Percentiles rank a stretch among this genome's conserved stretches.
phyloP scores from a whole-genome alignment of 2,329 filamentous ascomycete genomes.

The Byssoonygena ceratinophila region DNA sequence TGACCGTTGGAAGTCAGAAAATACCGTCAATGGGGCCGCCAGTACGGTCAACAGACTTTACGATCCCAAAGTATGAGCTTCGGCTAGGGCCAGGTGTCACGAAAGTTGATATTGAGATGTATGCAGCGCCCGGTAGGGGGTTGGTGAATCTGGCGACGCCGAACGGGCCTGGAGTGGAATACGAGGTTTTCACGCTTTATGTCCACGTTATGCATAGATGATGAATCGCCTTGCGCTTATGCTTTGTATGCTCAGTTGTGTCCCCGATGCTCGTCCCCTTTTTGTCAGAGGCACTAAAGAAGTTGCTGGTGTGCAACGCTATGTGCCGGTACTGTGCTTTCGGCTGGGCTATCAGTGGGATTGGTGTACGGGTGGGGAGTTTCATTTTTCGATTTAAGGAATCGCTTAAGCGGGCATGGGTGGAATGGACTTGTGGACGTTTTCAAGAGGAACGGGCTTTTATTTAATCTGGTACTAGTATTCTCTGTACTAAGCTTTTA shows the following conservation, averaged over 20 bases:
- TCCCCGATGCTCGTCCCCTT: no score
- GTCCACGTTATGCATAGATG: constrained; percentile 49
- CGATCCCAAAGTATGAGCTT: constrained; percentile 64
- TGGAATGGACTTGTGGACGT: background rate
- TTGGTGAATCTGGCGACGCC: constrained; percentile 46
- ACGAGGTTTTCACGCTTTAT: constrained; percentile 65
- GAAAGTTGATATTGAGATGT: constrained; percentile 64
- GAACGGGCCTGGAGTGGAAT: constrained; percentile 54
- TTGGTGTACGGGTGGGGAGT: background rate
- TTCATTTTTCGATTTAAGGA: no score
- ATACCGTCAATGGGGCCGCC: constrained; percentile 52
- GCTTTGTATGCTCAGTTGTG: background rate
- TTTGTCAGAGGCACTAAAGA: no score
- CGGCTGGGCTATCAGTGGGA: background rate
- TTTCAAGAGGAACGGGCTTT: background rate
- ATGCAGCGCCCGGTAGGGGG: constrained; percentile 56
- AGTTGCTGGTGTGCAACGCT: no score
- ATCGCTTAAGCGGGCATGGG: constrained; percentile 10
- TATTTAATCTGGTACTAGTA: background rate
- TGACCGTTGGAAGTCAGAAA: constrained; percentile 55
- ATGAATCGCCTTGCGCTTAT: background rate
- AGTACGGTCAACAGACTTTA: constrained; percentile 39
- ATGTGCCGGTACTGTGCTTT: no score
- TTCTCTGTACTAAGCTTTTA: background rate
- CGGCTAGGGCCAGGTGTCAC: constrained; percentile 63